These are phyloP conservation scores for Gossypium mustelinum DNA, from an alignment of 345 rosid species.

Conservation along the genomic window DNA sequence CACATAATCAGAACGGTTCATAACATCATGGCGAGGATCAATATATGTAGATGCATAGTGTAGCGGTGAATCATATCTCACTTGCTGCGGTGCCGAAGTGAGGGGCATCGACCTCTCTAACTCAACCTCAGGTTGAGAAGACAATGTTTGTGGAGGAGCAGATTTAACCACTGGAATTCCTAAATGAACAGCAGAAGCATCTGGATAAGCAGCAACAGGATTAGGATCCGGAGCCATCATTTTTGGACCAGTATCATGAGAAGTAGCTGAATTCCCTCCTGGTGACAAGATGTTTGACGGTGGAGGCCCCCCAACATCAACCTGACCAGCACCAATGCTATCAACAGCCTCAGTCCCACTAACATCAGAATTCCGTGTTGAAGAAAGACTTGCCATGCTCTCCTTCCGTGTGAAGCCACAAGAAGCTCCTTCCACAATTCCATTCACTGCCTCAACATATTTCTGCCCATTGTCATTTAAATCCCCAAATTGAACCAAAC, in stretches of 20 bases:
- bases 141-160: conserved; percentile 34
- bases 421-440: conserved; percentile 34
- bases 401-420: conserved; percentile 47
- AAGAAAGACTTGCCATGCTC: conserved; percentile 55
- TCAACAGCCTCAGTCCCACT: conserved; percentile 52
- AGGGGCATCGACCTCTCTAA: conserved; percentile 37
- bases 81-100: conserved; percentile 31
- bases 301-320: conserved; percentile 32
- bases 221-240: conserved; percentile 26
- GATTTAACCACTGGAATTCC: conserved; percentile 37
- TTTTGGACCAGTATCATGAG: conserved; percentile 34
- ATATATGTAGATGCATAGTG: conserved; percentile 30
- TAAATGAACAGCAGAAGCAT: conserved; percentile 32
- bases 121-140: conserved; percentile 40
- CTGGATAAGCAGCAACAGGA: conserved; percentile 28
- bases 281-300: conserved; percentile 35
- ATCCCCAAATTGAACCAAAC: conserved; percentile 48
- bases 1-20: conserved; percentile 30
- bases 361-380: conserved; percentile 63
- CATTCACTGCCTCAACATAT: conserved; percentile 73
- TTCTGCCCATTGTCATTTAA: conserved; percentile 49
- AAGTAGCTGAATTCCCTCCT: conserved; percentile 24
- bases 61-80: conserved; percentile 39
- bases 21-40: conserved; percentile 41
- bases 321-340: conserved; percentile 33